These are phyloP conservation scores for Termitomyces sp. DNA, from an alignment of 768 basidiomycete species.

Conservation along the genomic window DNA sequence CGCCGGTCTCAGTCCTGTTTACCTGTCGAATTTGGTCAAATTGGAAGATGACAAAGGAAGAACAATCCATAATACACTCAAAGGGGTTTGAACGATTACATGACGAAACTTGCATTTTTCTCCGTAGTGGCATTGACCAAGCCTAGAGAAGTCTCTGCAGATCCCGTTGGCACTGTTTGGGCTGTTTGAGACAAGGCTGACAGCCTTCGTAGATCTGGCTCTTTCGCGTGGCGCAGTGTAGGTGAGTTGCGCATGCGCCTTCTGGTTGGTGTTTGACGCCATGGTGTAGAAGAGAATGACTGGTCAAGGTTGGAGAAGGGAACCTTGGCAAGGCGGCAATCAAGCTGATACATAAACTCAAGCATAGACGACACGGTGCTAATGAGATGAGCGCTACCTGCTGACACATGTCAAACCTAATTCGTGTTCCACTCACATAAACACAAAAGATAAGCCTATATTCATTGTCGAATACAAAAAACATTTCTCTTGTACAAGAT, in stretches of 20 bases:
- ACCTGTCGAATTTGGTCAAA: background rate
- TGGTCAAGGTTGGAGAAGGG: background rate
- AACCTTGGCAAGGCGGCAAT: background rate
- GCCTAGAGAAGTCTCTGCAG: background rate
- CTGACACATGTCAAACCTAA: background rate
- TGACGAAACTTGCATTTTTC: slow-evolving; percentile 7
- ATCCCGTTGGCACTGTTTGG: background rate
- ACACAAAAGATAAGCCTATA: background rate
- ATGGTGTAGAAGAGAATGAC: background rate
- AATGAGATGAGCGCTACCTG: background rate
- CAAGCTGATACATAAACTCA: background rate
- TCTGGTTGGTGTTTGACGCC: background rate
- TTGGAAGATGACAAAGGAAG: background rate
- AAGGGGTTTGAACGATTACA: background rate
- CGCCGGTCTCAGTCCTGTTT: background rate
- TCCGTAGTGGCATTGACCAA: slow-evolving; percentile 2
- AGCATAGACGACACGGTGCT: no score
- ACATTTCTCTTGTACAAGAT: background rate
- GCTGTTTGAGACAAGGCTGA: background rate
- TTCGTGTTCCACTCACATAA: background rate
- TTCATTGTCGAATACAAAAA: slow-evolving; percentile 3
- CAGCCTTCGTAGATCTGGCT: background rate
- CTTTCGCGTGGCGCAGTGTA: background rate
- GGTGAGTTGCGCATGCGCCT: no score
- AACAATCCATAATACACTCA: background rate